Percentiles rank a stretch among this genome's conserved stretches.
Conservation (phyloP, 2,329 filamentous ascomycete genomes). For the Clonostachys rhizophaga region DNA sequence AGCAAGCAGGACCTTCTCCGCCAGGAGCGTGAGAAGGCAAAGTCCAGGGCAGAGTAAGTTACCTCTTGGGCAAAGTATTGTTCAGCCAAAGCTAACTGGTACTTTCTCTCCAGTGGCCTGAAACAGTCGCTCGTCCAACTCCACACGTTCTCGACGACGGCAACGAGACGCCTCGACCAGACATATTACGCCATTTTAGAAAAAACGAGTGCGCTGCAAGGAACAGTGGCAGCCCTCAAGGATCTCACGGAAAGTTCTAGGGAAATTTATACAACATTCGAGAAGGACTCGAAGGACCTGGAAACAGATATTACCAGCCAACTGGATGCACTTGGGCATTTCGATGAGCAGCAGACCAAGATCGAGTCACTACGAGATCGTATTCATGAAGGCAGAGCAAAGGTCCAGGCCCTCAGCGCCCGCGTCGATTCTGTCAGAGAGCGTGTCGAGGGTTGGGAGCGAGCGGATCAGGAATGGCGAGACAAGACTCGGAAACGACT, state of each 20-base stretch:
- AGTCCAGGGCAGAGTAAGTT: conserved; percentile 23
- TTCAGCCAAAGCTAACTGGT: conserved; percentile 10
- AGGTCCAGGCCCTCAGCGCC: conserved; percentile 53
- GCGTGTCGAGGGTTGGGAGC: conserved; percentile 64
- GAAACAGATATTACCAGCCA: conserved; percentile 56
- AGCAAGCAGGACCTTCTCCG: conserved; percentile 30
- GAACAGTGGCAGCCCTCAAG: conserved; percentile 59
- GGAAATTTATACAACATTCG: conserved; percentile 54
- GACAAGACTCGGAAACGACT: conserved; percentile 61
- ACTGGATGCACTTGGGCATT: conserved; percentile 55
- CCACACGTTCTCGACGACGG: conserved; percentile 53
- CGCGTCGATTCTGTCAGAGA: conserved; percentile 60
- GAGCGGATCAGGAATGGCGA: conserved; percentile 62
- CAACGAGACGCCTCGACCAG: conserved; percentile 64
- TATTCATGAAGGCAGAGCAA: conserved; percentile 54
- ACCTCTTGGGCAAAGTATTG: background rate
- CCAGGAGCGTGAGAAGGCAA: conserved; percentile 27
- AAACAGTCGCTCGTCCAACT: conserved; percentile 49
- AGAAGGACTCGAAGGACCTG: conserved; percentile 52
- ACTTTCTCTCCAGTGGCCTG: conserved; percentile 33
- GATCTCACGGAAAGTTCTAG: conserved; percentile 61
- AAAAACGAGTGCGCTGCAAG: conserved; percentile 59
- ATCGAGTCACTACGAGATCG: conserved; percentile 59
- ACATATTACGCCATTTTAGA: conserved; percentile 71
- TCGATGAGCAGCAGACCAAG: conserved; percentile 59